These are phyloP conservation scores for Melastoma candidum DNA, from an alignment of 441 rosid species.

Conservation along the genomic window DNA sequence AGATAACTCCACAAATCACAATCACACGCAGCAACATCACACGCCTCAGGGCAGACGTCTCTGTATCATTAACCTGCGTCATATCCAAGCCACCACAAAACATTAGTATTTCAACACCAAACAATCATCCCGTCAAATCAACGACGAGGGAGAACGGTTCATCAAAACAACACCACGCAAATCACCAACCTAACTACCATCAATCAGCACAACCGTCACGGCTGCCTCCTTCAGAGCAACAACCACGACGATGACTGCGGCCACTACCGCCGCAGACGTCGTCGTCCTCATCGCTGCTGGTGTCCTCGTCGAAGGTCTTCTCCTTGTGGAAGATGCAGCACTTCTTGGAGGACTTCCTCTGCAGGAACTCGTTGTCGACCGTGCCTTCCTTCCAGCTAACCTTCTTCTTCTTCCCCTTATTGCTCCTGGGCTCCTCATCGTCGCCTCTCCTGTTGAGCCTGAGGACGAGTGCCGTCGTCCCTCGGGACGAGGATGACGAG, in stretches of 20 bases:
- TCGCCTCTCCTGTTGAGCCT: conserved; percentile 36
- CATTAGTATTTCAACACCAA: no score
- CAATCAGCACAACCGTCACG: no score
- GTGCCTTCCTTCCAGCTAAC: conserved; percentile 94
- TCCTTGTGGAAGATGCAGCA: conserved; percentile 95
- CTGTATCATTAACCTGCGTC: no score
- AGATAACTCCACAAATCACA: no score
- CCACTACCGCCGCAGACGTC: conserved; percentile 13
- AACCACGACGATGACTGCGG: conserved; percentile 15
- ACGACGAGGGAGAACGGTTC: no score
- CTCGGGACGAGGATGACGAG: conserved; percentile 26
- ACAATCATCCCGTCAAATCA: no score
- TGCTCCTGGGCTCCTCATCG: neutral
- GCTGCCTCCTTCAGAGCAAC: conserved; percentile 2
- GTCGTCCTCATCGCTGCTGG: conserved; percentile 57
- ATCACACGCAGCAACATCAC: no score
- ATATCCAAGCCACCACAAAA: no score
- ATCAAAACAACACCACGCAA: no score
- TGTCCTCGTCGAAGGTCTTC: conserved; percentile 80
- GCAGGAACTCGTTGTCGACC: conserved; percentile 90
- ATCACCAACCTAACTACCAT: no score
- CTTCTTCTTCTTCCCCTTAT: conserved; percentile 46
- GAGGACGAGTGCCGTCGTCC: conserved; percentile 39
- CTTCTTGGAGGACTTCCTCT: conserved; percentile 91
- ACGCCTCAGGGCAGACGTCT: no score